Percentiles rank a stretch among this genome's conserved stretches.
These are phyloP conservation scores for Hymenoscyphus fraxineus DNA, from an alignment of 2,329 filamentous ascomycete species.

Conservation along the genomic window DNA sequence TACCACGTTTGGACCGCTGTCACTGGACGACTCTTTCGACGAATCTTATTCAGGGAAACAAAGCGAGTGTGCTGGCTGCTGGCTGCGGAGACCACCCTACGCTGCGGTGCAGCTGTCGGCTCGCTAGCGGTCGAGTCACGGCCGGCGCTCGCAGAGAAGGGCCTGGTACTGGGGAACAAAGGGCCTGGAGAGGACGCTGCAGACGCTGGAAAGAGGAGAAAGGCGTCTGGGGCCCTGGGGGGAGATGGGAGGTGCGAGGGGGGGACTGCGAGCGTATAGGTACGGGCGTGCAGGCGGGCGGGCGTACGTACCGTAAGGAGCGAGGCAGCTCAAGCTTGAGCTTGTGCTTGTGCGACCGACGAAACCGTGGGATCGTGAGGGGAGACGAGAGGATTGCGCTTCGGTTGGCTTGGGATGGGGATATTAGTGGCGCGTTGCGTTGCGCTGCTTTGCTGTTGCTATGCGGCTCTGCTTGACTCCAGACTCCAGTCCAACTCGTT, in stretches of 20 bases:
- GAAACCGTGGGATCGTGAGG: neutral
- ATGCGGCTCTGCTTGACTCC: neutral
- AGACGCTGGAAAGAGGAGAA: neutral
- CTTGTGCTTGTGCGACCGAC: neutral
- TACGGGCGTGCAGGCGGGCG: neutral
- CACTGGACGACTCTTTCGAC: neutral
- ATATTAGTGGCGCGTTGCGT: neutral
- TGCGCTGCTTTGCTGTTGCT: neutral
- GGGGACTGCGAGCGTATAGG: neutral
- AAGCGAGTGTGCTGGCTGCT: neutral
- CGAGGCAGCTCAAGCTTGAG: too few relatives aligned
- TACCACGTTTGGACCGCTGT: neutral
- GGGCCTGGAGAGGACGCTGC: neutral
- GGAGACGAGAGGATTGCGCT: neutral
- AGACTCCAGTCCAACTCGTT: neutral
- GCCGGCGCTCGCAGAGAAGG: too few relatives aligned
- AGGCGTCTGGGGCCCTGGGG: neutral
- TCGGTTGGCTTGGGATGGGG: neutral
- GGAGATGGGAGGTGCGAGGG: too few relatives aligned
- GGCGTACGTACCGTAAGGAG: too few relatives aligned
- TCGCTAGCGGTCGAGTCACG: neutral
- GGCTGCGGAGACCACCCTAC: neutral
- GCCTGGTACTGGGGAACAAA: neutral
- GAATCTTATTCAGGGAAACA: slow-evolving; percentile 6
- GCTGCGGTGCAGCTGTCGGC: neutral